Evolutionary conservation across 305 asterid species (phyloP), one percentile per base, ranked within the genome.

Genomic region (Striga hermonthica): DNA sequence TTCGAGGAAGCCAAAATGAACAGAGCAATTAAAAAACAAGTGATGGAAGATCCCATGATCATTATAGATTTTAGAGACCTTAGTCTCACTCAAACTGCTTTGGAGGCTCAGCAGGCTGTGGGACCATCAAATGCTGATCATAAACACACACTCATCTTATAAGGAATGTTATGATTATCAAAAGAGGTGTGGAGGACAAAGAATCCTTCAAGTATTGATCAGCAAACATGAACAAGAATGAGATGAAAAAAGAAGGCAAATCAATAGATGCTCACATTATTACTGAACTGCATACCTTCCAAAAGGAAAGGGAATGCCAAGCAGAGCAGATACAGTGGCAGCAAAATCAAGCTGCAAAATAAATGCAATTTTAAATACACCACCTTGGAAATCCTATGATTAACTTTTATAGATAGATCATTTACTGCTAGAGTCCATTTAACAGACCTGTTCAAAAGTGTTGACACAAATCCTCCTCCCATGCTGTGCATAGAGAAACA

Each of bases 271-370:
- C 55, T 48, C 31, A 64, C 28, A 61, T 60, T 57, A 74, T 54
- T 77, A 65, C 75, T 68, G 68, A 52, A 62, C 64, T n/a, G 72
- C 74, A 79, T 78, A 86, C 97, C 96, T 92, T 81, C 98, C 97
- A 76, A 89, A 92, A 70, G 98, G 97, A 84, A 86, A 82, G 37
- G 98, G 97, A 73, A 92, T 49, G 65, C 95, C 98, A 74, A 92
- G 88, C 77, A 92, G 79, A 12, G 97, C 89, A 79, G 94, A 84
- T 34, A 89, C 89, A 64, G 98, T 89, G 13, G 82, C 90, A 4
- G 89, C 85, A 66, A 92, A 92, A 79, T 92, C 98, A 76, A 92
- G 98, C 98, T 91, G 88, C 80, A 78, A 77, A 8, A 70, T 16
- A 66, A 62, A 73, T 55, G 60, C 69, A 67, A 59, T 57, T 22